Base-by-base conservation (phyloP, 345 rosid species). In the Microcos paniculata region DNA sequence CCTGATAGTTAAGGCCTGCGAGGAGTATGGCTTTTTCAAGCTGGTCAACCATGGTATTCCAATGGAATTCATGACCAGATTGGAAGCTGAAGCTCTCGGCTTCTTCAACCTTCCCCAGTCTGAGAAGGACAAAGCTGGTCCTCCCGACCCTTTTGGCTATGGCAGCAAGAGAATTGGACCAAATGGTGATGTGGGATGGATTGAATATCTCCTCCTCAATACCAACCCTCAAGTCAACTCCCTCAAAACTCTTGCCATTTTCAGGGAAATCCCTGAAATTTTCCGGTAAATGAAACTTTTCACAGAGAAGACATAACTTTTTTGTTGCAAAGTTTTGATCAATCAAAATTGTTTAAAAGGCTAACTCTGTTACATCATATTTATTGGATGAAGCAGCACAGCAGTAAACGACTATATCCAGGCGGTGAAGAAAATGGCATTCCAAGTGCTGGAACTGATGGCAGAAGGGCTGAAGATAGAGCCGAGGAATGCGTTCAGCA, bases 121-220 rank as follows among this genome's bases (percentile, higher is more conserved):
- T 13, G 87, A 84, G 38, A 94, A 94, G 79, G 92, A 88, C 82
- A 81, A 21, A 40, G 86, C 89, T 18, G 90, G 97, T 23, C 97
- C 96, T 8, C 92, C 97, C n/a, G 82, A 83, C 79, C 98, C 97
- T 56, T 92, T 87, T 43, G 98, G 98, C 67, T 94, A 94, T 69
- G 98, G 97, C 51, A 90, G 28, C 85, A 92, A 87, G 79, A 76
- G 80, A 67, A 94, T 94, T 59, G 98, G 98, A 28, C 83, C 78
- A 1, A 91, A 88, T 78, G 97, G 94, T 49, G 97, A 94, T 81
- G 85, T 91, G 23, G 98, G 98, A 4, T 90, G 96, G 97, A 80
- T 94, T 74, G 98, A 94, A 78, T 85, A 85, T 74, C 84, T 94
- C 74, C 92, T 94, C 24, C 88, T 94, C 56, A 86, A 86, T 71